Evolutionary conservation across 2,329 filamentous ascomycete genomes (phyloP).

Genomic region (Aspergillus tanneri): DNA sequence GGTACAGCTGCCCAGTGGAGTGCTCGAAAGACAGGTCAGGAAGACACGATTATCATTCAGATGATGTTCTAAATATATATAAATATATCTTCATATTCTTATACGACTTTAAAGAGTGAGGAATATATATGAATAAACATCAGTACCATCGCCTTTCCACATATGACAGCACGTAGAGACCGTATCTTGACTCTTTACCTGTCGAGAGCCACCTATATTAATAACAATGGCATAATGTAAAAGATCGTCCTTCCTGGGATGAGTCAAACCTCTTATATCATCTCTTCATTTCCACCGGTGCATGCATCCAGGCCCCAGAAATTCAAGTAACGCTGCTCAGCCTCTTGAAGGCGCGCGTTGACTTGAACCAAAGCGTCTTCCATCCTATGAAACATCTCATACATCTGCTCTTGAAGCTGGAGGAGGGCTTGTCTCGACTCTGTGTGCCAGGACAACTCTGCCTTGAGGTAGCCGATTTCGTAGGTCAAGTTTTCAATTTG

Average conservation of each 20-base stretch:
- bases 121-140: too few species aligned
- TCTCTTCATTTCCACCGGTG: background rate
- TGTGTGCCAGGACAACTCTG: slow-evolving; percentile 9
- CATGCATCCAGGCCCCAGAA: background rate
- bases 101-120: too few species aligned
- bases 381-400: slow-evolving; percentile 10
- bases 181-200: background rate
- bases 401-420: slow-evolving; percentile 11
- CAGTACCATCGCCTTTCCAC: background rate
- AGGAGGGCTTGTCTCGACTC: slow-evolving; percentile 9
- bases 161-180: too few species aligned
- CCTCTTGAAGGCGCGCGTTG: slow-evolving; percentile 5
- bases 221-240: background rate
- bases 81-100: too few species aligned
- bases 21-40: too few species aligned
- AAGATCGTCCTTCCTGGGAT: background rate
- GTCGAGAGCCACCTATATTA: background rate
- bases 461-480: slow-evolving; percentile 13
- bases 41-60: too few species aligned
- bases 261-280: too few species aligned
- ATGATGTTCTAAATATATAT: too few species aligned
- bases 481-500: slow-evolving; percentile 11
- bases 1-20: background rate
- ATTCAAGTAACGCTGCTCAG: background rate
- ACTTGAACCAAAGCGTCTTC: slow-evolving; percentile 10